Conservation (phyloP, 352 stramenopile species). For the Aphanomyces invadans region DNA sequence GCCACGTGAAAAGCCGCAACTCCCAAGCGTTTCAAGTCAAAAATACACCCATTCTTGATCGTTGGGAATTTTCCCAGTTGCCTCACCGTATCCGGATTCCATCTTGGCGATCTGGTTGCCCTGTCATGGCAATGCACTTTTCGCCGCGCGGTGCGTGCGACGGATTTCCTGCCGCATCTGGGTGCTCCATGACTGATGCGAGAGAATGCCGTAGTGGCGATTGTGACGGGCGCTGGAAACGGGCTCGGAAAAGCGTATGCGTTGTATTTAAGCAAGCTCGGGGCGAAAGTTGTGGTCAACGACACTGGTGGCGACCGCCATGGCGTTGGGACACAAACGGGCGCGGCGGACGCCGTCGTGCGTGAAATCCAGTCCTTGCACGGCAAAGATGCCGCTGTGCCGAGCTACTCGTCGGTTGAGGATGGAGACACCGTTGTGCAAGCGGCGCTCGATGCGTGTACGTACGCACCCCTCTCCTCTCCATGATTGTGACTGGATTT, state of each 20-base stretch:
- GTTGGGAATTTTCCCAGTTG: background rate
- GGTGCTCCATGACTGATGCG: too few species aligned
- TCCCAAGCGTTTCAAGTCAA: slow-evolving; percentile 6
- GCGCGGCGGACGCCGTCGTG: slow-evolving; percentile 56
- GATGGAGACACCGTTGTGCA: slow-evolving; percentile 71
- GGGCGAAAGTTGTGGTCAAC: slow-evolving; percentile 77
- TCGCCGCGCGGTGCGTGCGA: too few species aligned
- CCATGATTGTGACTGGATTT: too few species aligned
- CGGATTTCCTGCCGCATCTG: too few species aligned
- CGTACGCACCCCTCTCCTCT: background rate
- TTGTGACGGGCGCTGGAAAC: slow-evolving; percentile 79
- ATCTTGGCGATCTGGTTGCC: background rate
- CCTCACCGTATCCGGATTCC: background rate
- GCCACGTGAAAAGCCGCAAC: background rate
- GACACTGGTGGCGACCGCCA: slow-evolving; percentile 43
- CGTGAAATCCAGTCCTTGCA: slow-evolving; percentile 30
- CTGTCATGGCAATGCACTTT: background rate
- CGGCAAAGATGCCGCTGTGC: slow-evolving; percentile 40
- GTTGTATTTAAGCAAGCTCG: slow-evolving; percentile 53
- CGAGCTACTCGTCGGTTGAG: slow-evolving; percentile 70
- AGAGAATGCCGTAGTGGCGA: too few species aligned
- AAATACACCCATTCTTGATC: background rate
- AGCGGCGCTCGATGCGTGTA: slow-evolving; percentile 79
- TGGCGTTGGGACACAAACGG: slow-evolving; percentile 29
- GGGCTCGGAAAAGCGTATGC: slow-evolving; percentile 80